phyloP scores from a whole-genome alignment of 2,329 filamentous ascomycete genomes.

The Aspergillus oerlinghausenensis region DNA sequence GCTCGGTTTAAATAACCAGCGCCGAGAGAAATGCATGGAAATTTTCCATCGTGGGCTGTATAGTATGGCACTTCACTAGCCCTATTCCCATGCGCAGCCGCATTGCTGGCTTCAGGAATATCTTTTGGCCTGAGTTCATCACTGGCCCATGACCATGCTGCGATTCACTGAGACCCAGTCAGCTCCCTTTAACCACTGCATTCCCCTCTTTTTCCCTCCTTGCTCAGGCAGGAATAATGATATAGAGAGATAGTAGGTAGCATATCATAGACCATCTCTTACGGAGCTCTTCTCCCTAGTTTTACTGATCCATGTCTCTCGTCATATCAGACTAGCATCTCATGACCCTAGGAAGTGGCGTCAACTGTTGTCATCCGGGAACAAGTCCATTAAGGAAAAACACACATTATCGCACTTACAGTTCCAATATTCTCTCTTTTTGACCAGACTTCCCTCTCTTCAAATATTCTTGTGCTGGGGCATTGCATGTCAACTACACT shows the following conservation, averaged over 20 bases:
- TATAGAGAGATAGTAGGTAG: neutral
- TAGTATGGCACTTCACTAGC: neutral
- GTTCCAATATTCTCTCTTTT: no score
- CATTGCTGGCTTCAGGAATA: neutral
- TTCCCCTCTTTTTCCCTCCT: neutral
- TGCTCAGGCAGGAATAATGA: neutral
- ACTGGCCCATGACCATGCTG: neutral
- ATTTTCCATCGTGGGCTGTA: neutral
- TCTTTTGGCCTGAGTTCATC: neutral
- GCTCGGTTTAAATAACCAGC: neutral
- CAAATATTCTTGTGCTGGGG: no score
- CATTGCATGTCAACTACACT: no score
- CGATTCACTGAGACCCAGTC: neutral
- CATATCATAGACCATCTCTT: no score
- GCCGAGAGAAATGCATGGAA: neutral
- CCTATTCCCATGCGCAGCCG: neutral
- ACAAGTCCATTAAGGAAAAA: no score
- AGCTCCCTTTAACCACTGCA: neutral
- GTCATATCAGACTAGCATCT: no score
- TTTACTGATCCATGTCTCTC: no score
- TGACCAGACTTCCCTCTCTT: no score
- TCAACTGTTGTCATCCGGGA: no score
- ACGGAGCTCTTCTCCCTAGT: no score
- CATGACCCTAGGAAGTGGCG: no score
- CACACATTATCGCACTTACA: no score